Percentiles rank a stretch among this genome's conserved stretches.
These are phyloP conservation scores for Dipteronia dyeriana DNA, from an alignment of 345 rosid species.

Conservation along the genomic window DNA sequence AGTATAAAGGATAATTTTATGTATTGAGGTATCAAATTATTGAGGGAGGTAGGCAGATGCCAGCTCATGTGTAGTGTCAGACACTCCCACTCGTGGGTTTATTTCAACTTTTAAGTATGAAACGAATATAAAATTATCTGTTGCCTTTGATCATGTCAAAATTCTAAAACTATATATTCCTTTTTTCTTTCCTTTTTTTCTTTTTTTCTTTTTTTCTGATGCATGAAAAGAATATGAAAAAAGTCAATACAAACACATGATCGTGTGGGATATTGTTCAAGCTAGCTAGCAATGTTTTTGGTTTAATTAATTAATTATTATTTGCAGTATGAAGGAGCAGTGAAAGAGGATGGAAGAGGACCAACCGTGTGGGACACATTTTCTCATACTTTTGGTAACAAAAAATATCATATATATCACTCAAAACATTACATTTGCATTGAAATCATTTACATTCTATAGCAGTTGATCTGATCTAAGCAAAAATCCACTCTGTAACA, in stretches of 20 bases:
- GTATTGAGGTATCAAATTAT: neutral
- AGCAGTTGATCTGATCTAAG: neutral
- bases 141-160: too few species aligned
- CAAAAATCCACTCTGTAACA: too few species aligned
- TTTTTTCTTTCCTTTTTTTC: too few species aligned
- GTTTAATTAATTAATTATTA: too few species aligned
- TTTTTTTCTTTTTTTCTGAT: too few species aligned
- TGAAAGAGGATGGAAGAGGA: constrained; percentile 87
- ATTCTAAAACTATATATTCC: too few species aligned
- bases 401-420: neutral
- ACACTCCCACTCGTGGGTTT: too few species aligned
- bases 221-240: neutral
- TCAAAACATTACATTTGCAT: neutral
- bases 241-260: neutral
- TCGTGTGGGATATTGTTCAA: neutral
- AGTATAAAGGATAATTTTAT: too few species aligned
- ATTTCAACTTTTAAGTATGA: too few species aligned
- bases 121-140: too few species aligned
- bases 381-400: constrained; percentile 61
- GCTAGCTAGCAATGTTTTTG: too few species aligned
- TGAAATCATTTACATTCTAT: neutral
- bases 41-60: neutral
- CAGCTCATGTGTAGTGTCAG: too few species aligned
- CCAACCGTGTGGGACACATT: constrained; percentile 82
- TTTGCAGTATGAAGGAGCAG: constrained; percentile 87